Evolutionary conservation across 2,329 filamentous ascomycete genomes (phyloP).

Genomic region (Colletotrichum scovillei): DNA sequence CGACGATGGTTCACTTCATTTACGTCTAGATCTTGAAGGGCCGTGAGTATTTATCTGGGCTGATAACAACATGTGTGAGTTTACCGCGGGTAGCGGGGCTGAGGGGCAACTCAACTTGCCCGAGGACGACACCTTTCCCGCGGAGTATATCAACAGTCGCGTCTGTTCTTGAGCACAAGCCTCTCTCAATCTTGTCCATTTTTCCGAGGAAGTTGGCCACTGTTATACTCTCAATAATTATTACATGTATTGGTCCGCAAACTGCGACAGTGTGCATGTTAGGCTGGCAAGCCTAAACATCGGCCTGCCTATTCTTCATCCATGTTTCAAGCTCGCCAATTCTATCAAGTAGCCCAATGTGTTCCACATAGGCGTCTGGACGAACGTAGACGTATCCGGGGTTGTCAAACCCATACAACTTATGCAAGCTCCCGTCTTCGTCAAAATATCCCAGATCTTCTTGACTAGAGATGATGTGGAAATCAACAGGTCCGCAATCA

Average conservation of each 20-base stretch:
- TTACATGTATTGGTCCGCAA: background rate
- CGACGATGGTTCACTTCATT: fast-evolving
- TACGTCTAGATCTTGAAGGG: background rate
- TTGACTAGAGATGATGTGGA: slow-evolving; percentile 23
- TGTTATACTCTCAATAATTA: background rate
- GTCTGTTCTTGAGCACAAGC: background rate
- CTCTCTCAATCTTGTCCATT: background rate
- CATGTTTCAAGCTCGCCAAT: background rate
- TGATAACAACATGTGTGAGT: background rate
- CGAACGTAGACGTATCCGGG: background rate
- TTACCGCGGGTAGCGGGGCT: slow-evolving; percentile 25
- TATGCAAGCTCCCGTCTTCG: slow-evolving; percentile 41
- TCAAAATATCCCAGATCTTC: slow-evolving; percentile 32
- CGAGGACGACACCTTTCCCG: slow-evolving; percentile 14
- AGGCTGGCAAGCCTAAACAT: background rate
- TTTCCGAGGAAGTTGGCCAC: background rate
- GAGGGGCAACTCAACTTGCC: background rate
- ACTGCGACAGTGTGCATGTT: background rate
- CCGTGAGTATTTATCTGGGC: slow-evolving; percentile 7
- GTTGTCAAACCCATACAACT: slow-evolving; percentile 42
- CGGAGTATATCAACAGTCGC: background rate
- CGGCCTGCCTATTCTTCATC: background rate
- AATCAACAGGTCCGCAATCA: slow-evolving; percentile 36
- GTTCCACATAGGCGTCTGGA: background rate
- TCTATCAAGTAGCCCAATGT: background rate